phyloP scores from a whole-genome alignment of 495 filamentous ascomycete species.

The Corynascus novoguineensis region DNA sequence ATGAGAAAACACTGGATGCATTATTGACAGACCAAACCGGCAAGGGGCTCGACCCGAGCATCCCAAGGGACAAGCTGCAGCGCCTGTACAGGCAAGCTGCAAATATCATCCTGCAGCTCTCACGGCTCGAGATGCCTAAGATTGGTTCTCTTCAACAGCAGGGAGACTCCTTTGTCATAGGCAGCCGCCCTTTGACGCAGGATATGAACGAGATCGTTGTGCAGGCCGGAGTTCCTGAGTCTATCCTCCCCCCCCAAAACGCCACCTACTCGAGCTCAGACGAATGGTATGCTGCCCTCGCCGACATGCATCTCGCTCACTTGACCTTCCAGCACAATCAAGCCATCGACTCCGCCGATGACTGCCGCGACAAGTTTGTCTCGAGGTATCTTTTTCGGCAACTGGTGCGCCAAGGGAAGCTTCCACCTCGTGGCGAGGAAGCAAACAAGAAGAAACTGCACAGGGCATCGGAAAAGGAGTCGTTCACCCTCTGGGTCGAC shows the following conservation, averaged over 20 bases:
- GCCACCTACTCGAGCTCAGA: constrained; percentile 28
- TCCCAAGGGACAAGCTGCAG: constrained; percentile 27
- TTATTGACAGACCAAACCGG: constrained; percentile 27
- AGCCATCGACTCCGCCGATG: constrained; percentile 30
- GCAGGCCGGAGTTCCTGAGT: constrained; percentile 20
- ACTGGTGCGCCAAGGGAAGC: constrained; percentile 25
- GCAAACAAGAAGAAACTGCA: neutral
- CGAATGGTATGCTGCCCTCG: constrained; percentile 39
- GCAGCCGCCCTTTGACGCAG: constrained; percentile 23
- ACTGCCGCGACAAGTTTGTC: constrained; percentile 35
- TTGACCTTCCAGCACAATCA: constrained; percentile 40
- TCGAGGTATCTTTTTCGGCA: constrained; percentile 33
- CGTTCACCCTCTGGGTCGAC: constrained; percentile 25
- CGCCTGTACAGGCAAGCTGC: constrained; percentile 34
- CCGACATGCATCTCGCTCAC: constrained; percentile 38
- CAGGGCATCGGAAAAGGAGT: neutral
- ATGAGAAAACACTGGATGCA: constrained; percentile 28
- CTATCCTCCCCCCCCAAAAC: constrained; percentile 17
- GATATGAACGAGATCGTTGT: constrained; percentile 27
- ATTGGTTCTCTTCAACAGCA: constrained; percentile 35
- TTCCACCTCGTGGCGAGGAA: neutral
- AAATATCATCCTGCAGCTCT: constrained; percentile 34
- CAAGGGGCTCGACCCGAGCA: constrained; percentile 26
- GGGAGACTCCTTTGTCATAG: constrained; percentile 15
- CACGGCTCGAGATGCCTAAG: constrained; percentile 21